Evolutionary conservation across 257 asterid genomes (phyloP), one percentile per base, ranked within the genome.

Genomic region (Mentha longifolia): DNA sequence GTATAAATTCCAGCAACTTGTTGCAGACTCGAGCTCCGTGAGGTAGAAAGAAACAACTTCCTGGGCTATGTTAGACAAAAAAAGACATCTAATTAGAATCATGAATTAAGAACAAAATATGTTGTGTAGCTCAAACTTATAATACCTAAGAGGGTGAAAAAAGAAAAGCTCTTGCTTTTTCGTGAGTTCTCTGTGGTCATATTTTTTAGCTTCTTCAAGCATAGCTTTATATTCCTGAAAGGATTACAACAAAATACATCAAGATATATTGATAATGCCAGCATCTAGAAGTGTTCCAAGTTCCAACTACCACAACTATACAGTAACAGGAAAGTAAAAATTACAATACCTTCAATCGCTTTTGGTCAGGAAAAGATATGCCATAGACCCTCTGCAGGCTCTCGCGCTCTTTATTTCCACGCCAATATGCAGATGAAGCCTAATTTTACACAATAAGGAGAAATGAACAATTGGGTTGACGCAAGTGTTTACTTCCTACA

Each of bases 341-440:
- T 52, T 43, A 59, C 60, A 51, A 74, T 74, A 92, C 99, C 98
- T 95, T 95, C 76, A 95, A 78, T 11, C 89, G 95, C 76, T 92
- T 95, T 79, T 87, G 94, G 59, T 95, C 99, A 4, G 90, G 94
- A 77, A 71, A 95, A 51, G 99, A 95, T 83, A 95, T 95, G 59
- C 99, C 98, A 79, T 95, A 95, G 39, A 95, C 98, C 82, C 99
- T 88, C 82, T 95, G 99, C 91, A 95, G 75, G 89, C 98, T 95
- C 81, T 95, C 99, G 54, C 98, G 96, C 67, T 88, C 95, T 81
- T 88, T 90, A 67, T 92, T 85, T 67, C 97, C 99, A 49, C 98
- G 96, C 98, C 99, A 92, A 84, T 92, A 90, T 15, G 99, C 98
- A 16, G 99, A 92, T 51, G 99, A 95, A 54, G 99, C 97, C 99